Conservation (phyloP, 2,329 filamentous ascomycete genomes). For the Proliferodiscus dingleyae region DNA sequence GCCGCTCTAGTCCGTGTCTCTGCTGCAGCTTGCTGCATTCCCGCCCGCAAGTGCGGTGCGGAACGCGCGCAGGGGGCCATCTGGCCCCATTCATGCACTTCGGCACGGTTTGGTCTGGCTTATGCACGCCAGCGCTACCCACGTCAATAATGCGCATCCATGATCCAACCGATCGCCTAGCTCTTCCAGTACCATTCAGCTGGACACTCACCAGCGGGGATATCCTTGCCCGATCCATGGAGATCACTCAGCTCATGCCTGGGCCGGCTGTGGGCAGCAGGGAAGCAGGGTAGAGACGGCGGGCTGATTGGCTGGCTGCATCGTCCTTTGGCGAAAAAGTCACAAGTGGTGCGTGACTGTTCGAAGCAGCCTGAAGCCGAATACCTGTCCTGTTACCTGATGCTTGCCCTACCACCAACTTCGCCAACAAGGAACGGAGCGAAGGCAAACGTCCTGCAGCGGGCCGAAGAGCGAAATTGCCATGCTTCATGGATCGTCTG, state of each 20-base stretch:
- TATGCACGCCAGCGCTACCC: conserved; percentile 4
- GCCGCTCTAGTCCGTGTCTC: conserved; percentile 24
- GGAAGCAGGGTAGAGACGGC: conserved; percentile 1
- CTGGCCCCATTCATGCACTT: conserved; percentile 15
- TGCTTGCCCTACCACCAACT: background rate
- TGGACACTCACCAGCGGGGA: conserved; percentile 12
- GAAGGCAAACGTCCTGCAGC: conserved; percentile 26
- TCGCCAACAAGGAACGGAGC: conserved; percentile 1
- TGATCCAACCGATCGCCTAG: conserved; percentile 5
- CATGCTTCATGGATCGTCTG: background rate
- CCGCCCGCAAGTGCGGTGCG: conserved; percentile 26
- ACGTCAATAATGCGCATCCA: conserved; percentile 1
- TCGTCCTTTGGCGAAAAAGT: background rate
- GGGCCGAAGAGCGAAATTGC: conserved; percentile 25
- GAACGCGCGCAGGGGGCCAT: conserved; percentile 17
- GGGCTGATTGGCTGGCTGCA: conserved; percentile 5
- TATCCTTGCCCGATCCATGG: background rate
- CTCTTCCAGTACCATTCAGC: conserved; percentile 18
- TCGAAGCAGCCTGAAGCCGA: background rate
- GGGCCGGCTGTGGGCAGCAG: background rate
- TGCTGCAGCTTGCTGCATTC: conserved; percentile 22
- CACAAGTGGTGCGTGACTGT: background rate
- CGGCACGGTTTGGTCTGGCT: conserved; percentile 10
- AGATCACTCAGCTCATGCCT: conserved; percentile 11
- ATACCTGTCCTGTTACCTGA: background rate